Percentiles rank a stretch among this genome's conserved stretches.
Evolutionary conservation across 2,329 filamentous ascomycete species (phyloP).

Genomic region (Claviceps paspali): DNA sequence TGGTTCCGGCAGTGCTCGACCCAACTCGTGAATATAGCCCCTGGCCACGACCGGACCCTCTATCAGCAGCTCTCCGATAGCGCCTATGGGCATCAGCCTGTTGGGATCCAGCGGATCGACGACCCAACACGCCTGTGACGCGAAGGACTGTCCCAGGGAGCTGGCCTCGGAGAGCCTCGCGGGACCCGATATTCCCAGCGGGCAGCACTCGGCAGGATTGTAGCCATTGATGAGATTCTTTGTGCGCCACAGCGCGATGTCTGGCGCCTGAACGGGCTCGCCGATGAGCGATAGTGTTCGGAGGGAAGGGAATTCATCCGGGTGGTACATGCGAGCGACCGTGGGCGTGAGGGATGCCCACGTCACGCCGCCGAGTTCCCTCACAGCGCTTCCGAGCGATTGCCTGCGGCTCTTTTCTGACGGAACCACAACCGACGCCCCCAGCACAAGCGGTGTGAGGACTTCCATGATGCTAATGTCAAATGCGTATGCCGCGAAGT

Average conservation of each 20-base stretch:
- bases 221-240: conserved; percentile 22
- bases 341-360: conserved; percentile 7
- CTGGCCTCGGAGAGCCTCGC: conserved; percentile 1
- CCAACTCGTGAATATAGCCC: conserved; percentile 37
- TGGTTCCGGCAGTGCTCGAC: not conserved
- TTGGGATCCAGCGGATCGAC: not conserved
- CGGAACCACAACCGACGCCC: conserved; percentile 9
- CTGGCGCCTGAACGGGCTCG: conserved; percentile 15
- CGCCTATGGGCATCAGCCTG: not conserved
- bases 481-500: conserved; percentile 9
- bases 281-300: conserved; percentile 10
- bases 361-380: conserved; percentile 3
- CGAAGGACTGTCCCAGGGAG: conserved; percentile 3
- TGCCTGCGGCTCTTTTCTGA: conserved; percentile 6
- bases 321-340: conserved; percentile 2
- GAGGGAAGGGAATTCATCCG: conserved; percentile 5
- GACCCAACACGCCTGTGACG: not conserved
- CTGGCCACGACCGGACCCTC: conserved; percentile 35
- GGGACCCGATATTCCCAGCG: conserved; percentile 9
- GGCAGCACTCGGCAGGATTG: conserved; percentile 17
- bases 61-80: conserved; percentile 1
- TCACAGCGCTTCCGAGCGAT: conserved; percentile 6
- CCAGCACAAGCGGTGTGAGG: conserved; percentile 6
- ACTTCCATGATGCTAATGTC: conserved; percentile 8
- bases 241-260: conserved; percentile 9